Percentiles rank a stretch among this genome's conserved stretches.
These are phyloP conservation scores for Mesotaenium endlicherianum DNA, from an alignment of 139 green algal genomes.

Conservation along the genomic window DNA sequence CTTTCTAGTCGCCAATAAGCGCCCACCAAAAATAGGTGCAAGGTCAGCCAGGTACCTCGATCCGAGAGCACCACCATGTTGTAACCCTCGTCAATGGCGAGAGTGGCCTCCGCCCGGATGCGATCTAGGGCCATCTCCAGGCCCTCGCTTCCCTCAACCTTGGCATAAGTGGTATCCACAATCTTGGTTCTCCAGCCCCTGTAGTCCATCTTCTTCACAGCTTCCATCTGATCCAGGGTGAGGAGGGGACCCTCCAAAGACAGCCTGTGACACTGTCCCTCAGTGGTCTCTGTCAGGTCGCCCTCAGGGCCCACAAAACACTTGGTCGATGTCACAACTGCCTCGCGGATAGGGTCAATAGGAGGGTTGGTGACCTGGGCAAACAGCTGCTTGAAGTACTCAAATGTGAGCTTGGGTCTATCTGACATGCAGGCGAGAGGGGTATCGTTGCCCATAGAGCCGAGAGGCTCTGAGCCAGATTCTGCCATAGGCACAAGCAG, in stretches of 20 bases:
- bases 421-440: constrained; percentile 79
- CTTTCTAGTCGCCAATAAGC: too few relatives aligned
- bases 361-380: constrained; percentile 96
- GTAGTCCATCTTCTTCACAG: constrained; percentile 50
- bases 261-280: constrained; percentile 72
- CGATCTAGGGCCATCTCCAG: constrained; percentile 71
- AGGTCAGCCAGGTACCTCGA: too few relatives aligned
- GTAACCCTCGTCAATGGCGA: constrained; percentile 75
- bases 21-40: too few relatives aligned
- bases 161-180: constrained; percentile 83
- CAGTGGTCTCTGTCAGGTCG: constrained; percentile 66
- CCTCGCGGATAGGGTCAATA: constrained; percentile 94
- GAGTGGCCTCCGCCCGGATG: constrained; percentile 71
- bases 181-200: constrained; percentile 57
- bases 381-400: constrained; percentile 99
- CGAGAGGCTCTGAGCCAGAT: constrained; percentile 76
- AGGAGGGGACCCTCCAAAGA: constrained; percentile 79
- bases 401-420: constrained; percentile 76
- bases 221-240: constrained; percentile 75
- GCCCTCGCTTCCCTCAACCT: constrained; percentile 68
- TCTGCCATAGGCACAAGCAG: constrained; percentile 85
- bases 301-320: constrained; percentile 90
- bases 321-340: constrained; percentile 84
- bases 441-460: constrained; percentile 94
- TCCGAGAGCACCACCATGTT: constrained; percentile 79